Conservation (phyloP, 208 protist species). For the Novymonas esmeraldas region DNA sequence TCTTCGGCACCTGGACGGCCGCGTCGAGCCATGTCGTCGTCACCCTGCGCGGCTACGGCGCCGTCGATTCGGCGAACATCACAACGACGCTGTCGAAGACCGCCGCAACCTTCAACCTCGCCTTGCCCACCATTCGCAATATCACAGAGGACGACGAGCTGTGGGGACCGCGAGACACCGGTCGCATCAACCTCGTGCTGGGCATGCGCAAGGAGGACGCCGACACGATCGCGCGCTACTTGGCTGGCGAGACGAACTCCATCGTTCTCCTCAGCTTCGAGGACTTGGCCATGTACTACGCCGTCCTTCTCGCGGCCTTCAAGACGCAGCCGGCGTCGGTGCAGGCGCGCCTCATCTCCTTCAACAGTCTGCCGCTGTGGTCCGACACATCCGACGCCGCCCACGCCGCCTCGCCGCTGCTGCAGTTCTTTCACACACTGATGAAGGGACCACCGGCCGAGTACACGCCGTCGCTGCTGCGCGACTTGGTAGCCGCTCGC, state of each 20-base stretch:
- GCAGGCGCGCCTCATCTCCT: constrained; percentile 33
- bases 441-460: too few relatives aligned
- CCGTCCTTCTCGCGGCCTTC: constrained; percentile 22
- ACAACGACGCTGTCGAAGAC: constrained; percentile 2
- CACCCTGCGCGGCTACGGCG: constrained; percentile 10
- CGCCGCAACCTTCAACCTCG: constrained; percentile 13
- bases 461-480: too few relatives aligned
- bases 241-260: constrained; percentile 12
- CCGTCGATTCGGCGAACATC: background rate
- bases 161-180: background rate
- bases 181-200: constrained; percentile 1
- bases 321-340: background rate
- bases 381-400: constrained; percentile 19
- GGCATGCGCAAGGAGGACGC: constrained; percentile 20
- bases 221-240: constrained; percentile 16
- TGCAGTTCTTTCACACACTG: constrained; percentile 23
- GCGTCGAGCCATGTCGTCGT: background rate
- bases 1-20: background rate
- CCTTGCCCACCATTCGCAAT: background rate
- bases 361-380: constrained; percentile 57
- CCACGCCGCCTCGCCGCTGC: constrained; percentile 1
- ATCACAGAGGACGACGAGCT: background rate
- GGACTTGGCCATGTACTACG: constrained; percentile 42
- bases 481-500: too few relatives aligned
- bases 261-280: constrained; percentile 36